Evolutionary conservation across 140 eudicot species (phyloP).

Genomic region (Anethum foeniculum): DNA sequence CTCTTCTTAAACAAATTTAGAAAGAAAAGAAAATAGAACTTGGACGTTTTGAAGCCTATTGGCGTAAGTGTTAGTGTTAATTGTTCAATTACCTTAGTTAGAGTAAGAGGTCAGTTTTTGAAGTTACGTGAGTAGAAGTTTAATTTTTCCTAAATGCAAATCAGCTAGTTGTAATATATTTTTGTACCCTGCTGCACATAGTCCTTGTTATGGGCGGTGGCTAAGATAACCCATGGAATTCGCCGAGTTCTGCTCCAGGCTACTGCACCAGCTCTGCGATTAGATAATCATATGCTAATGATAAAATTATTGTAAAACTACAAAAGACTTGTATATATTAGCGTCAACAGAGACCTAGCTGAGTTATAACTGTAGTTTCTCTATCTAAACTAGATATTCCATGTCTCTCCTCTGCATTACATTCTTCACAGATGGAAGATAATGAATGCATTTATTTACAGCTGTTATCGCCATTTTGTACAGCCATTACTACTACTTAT

Average conservation of each 20-base stretch:
- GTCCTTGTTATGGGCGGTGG: not conserved
- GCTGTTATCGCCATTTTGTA: not conserved
- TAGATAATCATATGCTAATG: not conserved
- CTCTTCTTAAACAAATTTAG: too few relatives aligned
- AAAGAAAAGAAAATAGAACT: too few relatives aligned
- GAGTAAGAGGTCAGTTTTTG: not conserved
- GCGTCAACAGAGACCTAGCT: not conserved
- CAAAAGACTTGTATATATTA: not conserved
- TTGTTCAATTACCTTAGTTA: too few relatives aligned
- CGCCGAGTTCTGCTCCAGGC: too few relatives aligned
- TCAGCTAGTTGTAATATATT: not conserved
- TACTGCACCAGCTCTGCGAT: not conserved
- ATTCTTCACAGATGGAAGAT: not conserved
- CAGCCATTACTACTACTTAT: not conserved
- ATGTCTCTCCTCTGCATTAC: conserved; percentile 11
- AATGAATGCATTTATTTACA: not conserved
- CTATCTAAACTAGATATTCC: not conserved
- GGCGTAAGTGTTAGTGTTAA: too few relatives aligned
- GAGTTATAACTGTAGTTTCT: not conserved
- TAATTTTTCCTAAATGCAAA: not conserved
- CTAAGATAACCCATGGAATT: not conserved
- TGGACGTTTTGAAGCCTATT: too few relatives aligned
- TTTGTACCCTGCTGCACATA: not conserved
- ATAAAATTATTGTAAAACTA: not conserved
- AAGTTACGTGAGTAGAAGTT: not conserved